Evolutionary conservation across 2,329 filamentous ascomycete species (phyloP).

Genomic region (Parascedosporium putredinis): DNA sequence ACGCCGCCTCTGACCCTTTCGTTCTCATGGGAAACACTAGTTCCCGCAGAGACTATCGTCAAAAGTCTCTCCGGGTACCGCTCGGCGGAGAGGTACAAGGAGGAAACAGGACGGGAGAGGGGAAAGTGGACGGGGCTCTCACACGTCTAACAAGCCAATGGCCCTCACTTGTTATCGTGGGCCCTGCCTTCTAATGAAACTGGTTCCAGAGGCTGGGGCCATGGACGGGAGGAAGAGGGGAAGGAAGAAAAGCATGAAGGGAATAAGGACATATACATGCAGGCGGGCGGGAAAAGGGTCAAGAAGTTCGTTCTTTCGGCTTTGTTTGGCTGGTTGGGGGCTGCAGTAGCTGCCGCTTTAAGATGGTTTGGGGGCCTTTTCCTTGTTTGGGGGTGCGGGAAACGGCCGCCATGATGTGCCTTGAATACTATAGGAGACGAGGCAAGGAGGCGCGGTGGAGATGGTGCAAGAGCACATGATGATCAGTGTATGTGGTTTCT

Average conservation of each 20-base stretch:
- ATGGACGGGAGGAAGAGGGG: neutral
- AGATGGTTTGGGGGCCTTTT: neutral
- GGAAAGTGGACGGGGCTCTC: no score
- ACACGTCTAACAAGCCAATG: no score
- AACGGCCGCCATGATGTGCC: neutral
- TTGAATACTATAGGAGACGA: neutral
- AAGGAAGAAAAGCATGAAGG: neutral
- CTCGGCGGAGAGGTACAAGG: neutral
- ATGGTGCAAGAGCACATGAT: constrained; percentile 5
- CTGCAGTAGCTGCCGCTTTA: neutral
- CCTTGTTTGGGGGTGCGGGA: neutral
- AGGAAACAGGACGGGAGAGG: neutral
- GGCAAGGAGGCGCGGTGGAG: neutral
- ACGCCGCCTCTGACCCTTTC: neutral
- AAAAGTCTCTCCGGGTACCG: neutral
- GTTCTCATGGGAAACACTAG: neutral
- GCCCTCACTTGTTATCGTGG: no score
- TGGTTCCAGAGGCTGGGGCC: neutral
- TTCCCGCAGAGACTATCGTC: neutral
- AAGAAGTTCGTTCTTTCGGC: neutral
- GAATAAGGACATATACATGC: no score
- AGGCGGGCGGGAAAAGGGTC: neutral
- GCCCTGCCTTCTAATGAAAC: neutral
- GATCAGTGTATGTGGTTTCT: constrained; percentile 2
- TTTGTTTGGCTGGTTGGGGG: neutral